Evolutionary conservation across 495 filamentous ascomycete genomes (phyloP), one percentile per base, ranked within the genome.

Genomic region (Xylaria nigripes): DNA sequence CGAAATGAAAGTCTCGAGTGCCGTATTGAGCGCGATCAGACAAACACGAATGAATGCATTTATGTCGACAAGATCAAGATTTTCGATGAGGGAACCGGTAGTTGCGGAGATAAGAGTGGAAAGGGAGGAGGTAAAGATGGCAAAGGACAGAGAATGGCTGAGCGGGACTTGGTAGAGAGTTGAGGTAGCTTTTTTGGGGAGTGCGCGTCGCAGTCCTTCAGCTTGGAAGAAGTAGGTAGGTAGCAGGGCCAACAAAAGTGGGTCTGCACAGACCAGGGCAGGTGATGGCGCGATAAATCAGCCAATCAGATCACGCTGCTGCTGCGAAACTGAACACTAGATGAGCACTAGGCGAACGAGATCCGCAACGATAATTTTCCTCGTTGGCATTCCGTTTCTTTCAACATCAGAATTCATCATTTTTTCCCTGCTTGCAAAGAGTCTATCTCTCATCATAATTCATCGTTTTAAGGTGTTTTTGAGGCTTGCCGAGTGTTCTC

Each of bases 221-320:
- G 45, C 45, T 21, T 30, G 3, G 1, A 34, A 46, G 41, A 4
- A 8, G 21, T 16, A n/a, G 41, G 3, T 2, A 34, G 40, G 41
- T 13, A 8, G 21, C 23, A n/a, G 41, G 18, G 23, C 3, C 16
- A 27, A n/a, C 16, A 45, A 50, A 36, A 50, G 53, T 55, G 53
- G 53, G 53, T 27, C 53, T 6, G 61, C 64, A 64, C 59, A 45
- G 64, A 40, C 59, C 64, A 64, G n/a, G 55, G 43, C n/a, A 38
- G 18, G 22, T 30, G 13, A 45, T 30, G 19, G 43, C 48, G 48
- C 48, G 30, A 59, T 18, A 24, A 22, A 19, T 16, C 38, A 54
- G 36, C 61, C 61, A 64, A 67, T 67, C 55, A 64, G 18, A 50
- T 38, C 44, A 13, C 47, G 50, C 16, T 29, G 36, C 38, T 27